These are phyloP conservation scores for Umbelopsis sp. DNA, from an alignment of 371 early-diverging fungal species.

Conservation along the genomic window DNA sequence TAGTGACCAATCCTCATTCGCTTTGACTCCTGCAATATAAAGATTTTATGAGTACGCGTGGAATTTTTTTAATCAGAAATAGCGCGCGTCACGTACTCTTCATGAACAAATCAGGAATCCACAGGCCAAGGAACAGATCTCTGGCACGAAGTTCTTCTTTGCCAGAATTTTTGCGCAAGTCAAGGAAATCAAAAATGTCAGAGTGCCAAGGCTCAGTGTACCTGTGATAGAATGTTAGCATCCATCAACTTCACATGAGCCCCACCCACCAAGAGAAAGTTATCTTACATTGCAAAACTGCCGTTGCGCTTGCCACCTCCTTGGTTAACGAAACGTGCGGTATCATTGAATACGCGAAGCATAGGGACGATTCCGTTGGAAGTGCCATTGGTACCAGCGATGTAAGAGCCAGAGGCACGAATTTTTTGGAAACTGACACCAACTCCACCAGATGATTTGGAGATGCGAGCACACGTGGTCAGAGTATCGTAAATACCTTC, in stretches of 20 bases:
- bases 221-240: not conserved
- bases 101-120: constrained; percentile 99
- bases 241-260: no score
- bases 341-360: constrained; percentile 98
- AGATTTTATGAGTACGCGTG: not conserved
- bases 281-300: constrained; percentile 89
- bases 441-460: constrained; percentile 99
- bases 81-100: constrained; percentile 55
- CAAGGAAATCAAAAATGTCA: constrained; percentile 98
- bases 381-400: constrained; percentile 97
- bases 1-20: constrained; percentile 94
- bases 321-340: constrained; percentile 98
- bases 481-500: constrained; percentile 99
- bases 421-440: constrained; percentile 98
- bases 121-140: constrained; percentile 97
- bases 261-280: no score
- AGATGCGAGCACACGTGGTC: constrained; percentile 96
- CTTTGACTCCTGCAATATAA: constrained; percentile 69
- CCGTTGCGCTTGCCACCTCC: constrained; percentile 99
- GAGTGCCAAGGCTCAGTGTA: constrained; percentile 99
- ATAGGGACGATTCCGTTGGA: constrained; percentile 99
- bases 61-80: no score
- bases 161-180: constrained; percentile 98
- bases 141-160: constrained; percentile 98
- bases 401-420: constrained; percentile 94